These are phyloP conservation scores for Pleurotus sapidus DNA, from an alignment of 768 basidiomycete genomes.

Conservation along the genomic window DNA sequence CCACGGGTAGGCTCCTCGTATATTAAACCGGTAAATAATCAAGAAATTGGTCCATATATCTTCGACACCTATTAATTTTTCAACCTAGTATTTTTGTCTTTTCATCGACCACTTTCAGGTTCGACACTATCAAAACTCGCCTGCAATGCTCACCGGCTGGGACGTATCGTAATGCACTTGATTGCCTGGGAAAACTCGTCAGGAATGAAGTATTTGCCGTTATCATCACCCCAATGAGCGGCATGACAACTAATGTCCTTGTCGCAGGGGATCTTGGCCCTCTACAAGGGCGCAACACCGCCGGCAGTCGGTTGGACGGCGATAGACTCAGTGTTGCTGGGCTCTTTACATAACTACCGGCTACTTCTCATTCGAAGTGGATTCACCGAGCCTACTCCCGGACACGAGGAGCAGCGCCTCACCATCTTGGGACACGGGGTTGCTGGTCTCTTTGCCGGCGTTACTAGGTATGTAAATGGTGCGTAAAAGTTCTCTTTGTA, in stretches of 20 bases:
- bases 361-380: constrained; percentile 51
- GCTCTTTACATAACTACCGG: constrained; percentile 72
- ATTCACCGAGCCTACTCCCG: constrained; percentile 48
- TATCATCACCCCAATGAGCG: not conserved
- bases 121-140: constrained; percentile 73
- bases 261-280: constrained; percentile 52
- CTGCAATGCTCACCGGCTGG: constrained; percentile 67
- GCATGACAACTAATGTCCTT: not conserved
- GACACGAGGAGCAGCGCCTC: constrained; percentile 45
- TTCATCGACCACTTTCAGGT: constrained; percentile 31
- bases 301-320: constrained; percentile 73
- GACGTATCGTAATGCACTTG: constrained; percentile 58
- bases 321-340: constrained; percentile 68
- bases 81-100: not conserved
- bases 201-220: constrained; percentile 50
- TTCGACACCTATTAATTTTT: no score
- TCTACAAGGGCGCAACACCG: constrained; percentile 75
- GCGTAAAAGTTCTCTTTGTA: constrained; percentile 6
- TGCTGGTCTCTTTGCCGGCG: constrained; percentile 66
- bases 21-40: no score
- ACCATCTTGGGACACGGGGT: constrained; percentile 63
- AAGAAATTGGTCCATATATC: no score
- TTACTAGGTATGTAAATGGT: constrained; percentile 53
- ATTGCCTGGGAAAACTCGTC: constrained; percentile 54
- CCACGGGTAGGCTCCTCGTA: constrained; percentile 46